Percentiles rank a stretch among this genome's conserved stretches.
Evolutionary conservation across 192 early-diverging fungal species (phyloP).

Genomic region (Backusella tuberculispora): DNA sequence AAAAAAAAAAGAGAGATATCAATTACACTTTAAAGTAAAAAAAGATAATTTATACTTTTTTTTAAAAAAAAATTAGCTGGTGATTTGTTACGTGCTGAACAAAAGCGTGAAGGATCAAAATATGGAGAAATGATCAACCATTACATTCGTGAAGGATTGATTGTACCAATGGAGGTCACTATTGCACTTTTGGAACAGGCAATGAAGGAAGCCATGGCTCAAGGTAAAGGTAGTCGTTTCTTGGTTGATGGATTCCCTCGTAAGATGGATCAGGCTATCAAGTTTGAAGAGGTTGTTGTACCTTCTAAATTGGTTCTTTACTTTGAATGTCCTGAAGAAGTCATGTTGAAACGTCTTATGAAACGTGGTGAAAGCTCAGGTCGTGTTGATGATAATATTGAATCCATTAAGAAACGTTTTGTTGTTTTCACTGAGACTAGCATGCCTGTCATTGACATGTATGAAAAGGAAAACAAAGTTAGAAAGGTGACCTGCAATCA

Average conservation of each 20-base stretch:
- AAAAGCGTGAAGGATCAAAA: constrained; percentile 76
- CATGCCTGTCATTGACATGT: constrained; percentile 91
- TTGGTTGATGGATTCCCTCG: constrained; percentile 98
- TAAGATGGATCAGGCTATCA: constrained; percentile 88
- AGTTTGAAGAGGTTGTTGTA: constrained; percentile 88
- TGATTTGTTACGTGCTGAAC: constrained; percentile 93
- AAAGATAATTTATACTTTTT: not conserved
- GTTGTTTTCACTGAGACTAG: constrained; percentile 80
- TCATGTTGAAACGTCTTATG: constrained; percentile 87
- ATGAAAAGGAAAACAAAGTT: constrained; percentile 78
- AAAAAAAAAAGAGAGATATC: not conserved
- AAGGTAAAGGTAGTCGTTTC: constrained; percentile 64
- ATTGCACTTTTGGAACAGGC: constrained; percentile 89
- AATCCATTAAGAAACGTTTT: constrained; percentile 97
- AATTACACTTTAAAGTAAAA: not conserved
- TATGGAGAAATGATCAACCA: constrained; percentile 91
- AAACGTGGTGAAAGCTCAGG: constrained; percentile 96
- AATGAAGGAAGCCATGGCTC: constrained; percentile 72
- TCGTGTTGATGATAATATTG: constrained; percentile 92
- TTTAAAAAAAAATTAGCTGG: constrained; percentile 62
- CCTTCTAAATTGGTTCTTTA: constrained; percentile 79
- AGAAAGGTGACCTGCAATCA: constrained; percentile 59
- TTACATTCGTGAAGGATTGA: constrained; percentile 92
- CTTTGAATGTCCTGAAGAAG: constrained; percentile 95
- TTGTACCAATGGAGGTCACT: constrained; percentile 96